Percentiles rank a stretch among this genome's conserved stretches.
These are phyloP conservation scores for Botryosphaeria agaves DNA, from an alignment of 2,329 filamentous ascomycete species.

Conservation along the genomic window DNA sequence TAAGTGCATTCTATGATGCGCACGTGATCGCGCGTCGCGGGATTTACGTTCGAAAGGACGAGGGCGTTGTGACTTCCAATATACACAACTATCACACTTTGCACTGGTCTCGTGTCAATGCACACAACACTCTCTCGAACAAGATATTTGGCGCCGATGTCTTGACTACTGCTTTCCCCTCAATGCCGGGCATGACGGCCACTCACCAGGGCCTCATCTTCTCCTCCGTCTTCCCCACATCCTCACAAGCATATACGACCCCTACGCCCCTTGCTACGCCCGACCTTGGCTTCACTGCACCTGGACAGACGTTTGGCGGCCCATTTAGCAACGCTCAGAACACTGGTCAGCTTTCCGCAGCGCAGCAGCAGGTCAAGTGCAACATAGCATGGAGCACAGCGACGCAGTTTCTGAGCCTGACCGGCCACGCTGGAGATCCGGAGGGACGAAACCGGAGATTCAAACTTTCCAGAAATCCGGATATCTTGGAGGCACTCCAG, in stretches of 20 bases:
- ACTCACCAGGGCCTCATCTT: constrained; percentile 14
- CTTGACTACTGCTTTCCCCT: no score
- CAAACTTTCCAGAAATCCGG: constrained; percentile 6
- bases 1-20: no score
- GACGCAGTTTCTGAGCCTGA: constrained; percentile 22
- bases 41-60: no score
- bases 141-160: no score
- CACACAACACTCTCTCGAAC: no score
- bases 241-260: constrained; percentile 21
- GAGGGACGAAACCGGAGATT: constrained; percentile 6
- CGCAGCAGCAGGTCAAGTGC: constrained; percentile 17
- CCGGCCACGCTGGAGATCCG: constrained; percentile 6
- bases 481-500: constrained; percentile 17
- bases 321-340: no score
- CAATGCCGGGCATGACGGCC: neutral
- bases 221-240: constrained; percentile 26
- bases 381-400: constrained; percentile 27
- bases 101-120: no score
- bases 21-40: no score
- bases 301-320: constrained; percentile 22
- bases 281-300: constrained; percentile 21
- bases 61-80: no score
- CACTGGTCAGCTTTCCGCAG: constrained; percentile 17
- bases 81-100: no score
- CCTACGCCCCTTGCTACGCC: constrained; percentile 27